Evolutionary conservation across 257 asterid genomes (phyloP).

Genomic region (Rhazya stricta): DNA sequence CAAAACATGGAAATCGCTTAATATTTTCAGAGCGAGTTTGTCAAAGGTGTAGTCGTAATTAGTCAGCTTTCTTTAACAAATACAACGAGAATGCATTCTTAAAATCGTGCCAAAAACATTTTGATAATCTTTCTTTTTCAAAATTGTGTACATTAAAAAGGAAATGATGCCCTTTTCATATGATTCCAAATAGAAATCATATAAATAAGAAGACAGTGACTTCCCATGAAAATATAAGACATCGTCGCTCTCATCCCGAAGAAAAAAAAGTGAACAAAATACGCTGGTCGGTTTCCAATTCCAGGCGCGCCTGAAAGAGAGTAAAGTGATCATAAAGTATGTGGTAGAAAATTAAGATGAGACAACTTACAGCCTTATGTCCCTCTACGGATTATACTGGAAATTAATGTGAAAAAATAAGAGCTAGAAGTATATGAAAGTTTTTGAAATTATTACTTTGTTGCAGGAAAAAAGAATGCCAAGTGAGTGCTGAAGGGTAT

Average conservation of each 20-base stretch:
- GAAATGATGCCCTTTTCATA: neutral
- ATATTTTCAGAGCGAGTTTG: too few relatives aligned
- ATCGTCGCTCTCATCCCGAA: neutral
- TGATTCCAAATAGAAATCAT: slow-evolving; percentile 2
- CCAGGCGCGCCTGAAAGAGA: neutral
- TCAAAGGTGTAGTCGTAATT: too few relatives aligned
- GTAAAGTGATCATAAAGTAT: slow-evolving; percentile 3
- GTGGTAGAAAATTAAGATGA: neutral
- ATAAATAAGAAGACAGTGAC: neutral
- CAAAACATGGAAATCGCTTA: too few relatives aligned
- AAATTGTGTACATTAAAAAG: neutral
- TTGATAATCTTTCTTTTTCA: neutral
- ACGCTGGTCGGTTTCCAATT: neutral
- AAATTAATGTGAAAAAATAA: neutral
- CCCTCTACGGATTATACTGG: too few relatives aligned
- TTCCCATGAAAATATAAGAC: slow-evolving; percentile 1
- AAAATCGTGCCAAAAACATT: neutral
- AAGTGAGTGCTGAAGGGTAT: neutral
- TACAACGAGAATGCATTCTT: neutral
- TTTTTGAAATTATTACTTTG: too few relatives aligned
- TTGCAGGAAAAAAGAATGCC: too few relatives aligned
- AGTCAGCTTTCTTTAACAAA: neutral
- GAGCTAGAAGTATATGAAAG: too few relatives aligned
- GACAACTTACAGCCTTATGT: slow-evolving; percentile 1
- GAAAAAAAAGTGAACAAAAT: neutral